Conservation (phyloP, 768 basidiomycete genomes). For the Suillus subalutaceus region DNA sequence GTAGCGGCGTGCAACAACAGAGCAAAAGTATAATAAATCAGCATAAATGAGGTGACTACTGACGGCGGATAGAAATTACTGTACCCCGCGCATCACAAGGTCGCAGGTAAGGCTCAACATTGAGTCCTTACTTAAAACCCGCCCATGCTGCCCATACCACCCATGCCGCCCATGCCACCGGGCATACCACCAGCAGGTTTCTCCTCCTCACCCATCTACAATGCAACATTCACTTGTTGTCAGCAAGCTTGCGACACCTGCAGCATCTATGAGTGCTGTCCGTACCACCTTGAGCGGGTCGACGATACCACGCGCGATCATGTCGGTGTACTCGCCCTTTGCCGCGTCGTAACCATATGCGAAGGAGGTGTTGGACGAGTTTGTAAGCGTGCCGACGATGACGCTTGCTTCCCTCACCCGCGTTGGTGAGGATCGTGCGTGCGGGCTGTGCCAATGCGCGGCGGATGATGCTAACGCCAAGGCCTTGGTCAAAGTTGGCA, state of each 20-base stretch:
- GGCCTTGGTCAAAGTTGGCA: conserved; percentile 95
- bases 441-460: conserved; percentile 83
- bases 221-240: conserved; percentile 93
- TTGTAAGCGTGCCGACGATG: conserved; percentile 85
- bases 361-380: conserved; percentile 72
- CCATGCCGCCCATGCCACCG: conserved; percentile 54
- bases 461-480: conserved; percentile 91
- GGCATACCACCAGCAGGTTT: conserved; percentile 49
- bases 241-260: conserved; percentile 90
- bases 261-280: conserved; percentile 89
- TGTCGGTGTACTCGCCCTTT: conserved; percentile 91
- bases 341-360: conserved; percentile 88
- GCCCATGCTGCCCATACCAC: conserved; percentile 64
- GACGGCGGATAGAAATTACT: background rate
- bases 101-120: background rate
- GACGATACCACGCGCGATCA: conserved; percentile 93
- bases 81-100: background rate
- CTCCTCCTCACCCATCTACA: conserved; percentile 88
- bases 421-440: conserved; percentile 89
- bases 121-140: conserved; percentile 42
- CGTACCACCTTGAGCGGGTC: conserved; percentile 96
- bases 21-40: conserved; percentile 17
- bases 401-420: conserved; percentile 94
- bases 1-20: conserved; percentile 17
- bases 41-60: background rate